These are phyloP conservation scores for Puccinia novopanici DNA, from an alignment of 1,284 basidiomycete species.

Conservation along the genomic window DNA sequence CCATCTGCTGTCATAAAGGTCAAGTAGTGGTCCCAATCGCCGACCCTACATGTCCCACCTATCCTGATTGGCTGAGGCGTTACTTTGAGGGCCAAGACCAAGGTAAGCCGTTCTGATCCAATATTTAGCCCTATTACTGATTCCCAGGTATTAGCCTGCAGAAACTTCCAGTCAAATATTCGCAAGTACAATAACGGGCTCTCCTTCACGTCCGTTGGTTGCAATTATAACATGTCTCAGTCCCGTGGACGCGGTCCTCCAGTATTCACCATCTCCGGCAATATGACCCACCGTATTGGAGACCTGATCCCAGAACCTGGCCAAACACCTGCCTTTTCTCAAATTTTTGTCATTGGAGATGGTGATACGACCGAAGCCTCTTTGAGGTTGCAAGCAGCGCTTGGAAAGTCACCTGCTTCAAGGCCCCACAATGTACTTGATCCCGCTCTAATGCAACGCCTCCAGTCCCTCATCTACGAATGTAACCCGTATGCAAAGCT, in stretches of 20 bases:
- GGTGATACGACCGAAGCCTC: not conserved
- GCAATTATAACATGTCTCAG: too few relatives aligned
- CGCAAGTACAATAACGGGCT: not conserved
- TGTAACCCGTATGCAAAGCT: constrained; percentile 18
- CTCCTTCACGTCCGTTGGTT: not conserved
- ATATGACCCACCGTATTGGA: not conserved
- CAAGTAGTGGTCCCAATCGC: constrained; percentile 46
- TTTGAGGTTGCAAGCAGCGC: not conserved
- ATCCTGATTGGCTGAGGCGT: not conserved
- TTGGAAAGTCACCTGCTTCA: too few relatives aligned
- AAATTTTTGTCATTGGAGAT: not conserved
- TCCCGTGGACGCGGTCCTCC: not conserved
- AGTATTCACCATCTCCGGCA: not conserved
- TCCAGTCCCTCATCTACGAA: not conserved
- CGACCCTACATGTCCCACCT: not conserved
- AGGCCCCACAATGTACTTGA: not conserved
- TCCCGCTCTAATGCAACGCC: not conserved
- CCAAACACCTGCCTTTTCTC: not conserved
- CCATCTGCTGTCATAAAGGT: constrained; percentile 20
- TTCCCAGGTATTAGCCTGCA: not conserved
- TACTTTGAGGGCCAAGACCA: not conserved
- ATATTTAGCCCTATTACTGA: not conserved
- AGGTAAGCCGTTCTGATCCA: not conserved
- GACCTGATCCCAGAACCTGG: not conserved
- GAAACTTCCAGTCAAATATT: not conserved